Conservation (phyloP, 2,329 filamentous ascomycete species). For the Colletotrichum graminicola region DNA sequence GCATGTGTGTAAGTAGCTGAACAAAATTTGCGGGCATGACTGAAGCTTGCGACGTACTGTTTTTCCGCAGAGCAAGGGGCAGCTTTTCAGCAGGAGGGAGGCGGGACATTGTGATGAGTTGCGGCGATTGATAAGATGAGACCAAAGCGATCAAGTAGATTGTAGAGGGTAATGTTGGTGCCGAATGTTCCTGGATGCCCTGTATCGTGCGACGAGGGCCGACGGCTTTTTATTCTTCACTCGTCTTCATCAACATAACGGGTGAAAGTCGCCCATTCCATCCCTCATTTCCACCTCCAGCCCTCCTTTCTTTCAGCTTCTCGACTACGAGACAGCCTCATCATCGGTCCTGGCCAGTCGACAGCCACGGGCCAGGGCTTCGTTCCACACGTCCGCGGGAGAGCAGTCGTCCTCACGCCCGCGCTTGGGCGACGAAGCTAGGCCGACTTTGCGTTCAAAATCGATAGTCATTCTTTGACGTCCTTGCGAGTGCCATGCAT, state of each 20-base stretch:
- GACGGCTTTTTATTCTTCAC: constrained; percentile 10
- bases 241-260: background rate
- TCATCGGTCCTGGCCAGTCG: constrained; percentile 20
- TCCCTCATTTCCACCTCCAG: background rate
- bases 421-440: constrained; percentile 12
- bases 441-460: background rate
- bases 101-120: constrained; percentile 49
- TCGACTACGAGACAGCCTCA: constrained; percentile 7
- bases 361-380: constrained; percentile 8
- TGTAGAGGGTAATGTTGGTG: background rate
- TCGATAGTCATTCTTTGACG: constrained; percentile 17
- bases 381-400: background rate
- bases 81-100: constrained; percentile 64
- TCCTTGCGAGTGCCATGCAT: constrained; percentile 2
- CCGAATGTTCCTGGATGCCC: background rate
- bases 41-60: constrained; percentile 51
- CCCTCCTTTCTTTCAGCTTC: constrained; percentile 18
- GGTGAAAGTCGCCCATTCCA: constrained; percentile 5
- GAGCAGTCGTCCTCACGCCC: background rate
- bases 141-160: background rate
- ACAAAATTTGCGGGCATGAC: background rate
- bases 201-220: background rate
- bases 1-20: constrained; percentile 28
- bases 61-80: constrained; percentile 64
- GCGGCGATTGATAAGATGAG: background rate